These are phyloP conservation scores for Dendrobium chrysotoxum DNA, from an alignment of 106 monocot genomes.

Conservation along the genomic window DNA sequence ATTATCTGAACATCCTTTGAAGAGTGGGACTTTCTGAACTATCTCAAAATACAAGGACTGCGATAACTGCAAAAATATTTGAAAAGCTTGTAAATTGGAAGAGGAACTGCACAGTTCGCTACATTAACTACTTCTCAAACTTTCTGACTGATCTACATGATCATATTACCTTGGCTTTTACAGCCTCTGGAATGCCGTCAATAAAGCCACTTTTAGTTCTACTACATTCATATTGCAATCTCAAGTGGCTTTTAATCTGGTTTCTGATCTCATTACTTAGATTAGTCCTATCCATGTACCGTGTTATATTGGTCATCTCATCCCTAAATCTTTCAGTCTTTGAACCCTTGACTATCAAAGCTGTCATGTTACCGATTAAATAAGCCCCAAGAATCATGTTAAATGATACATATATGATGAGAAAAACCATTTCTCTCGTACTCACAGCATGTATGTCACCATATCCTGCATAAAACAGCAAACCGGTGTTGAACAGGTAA, in stretches of 20 bases:
- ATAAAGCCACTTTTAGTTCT: conserved; percentile 31
- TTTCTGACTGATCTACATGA: background rate
- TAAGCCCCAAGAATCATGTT: conserved; percentile 62
- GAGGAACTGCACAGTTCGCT: background rate
- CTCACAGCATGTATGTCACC: conserved; percentile 79
- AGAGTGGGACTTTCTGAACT: conserved; percentile 45
- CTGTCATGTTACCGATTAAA: conserved; percentile 79
- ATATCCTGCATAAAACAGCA: conserved; percentile 30
- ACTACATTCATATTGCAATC: conserved; percentile 60
- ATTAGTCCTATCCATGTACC: conserved; percentile 65
- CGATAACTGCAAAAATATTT: conserved; percentile 35
- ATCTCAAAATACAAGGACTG: conserved; percentile 49
- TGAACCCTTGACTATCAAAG: conserved; percentile 72
- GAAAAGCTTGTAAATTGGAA: background rate
- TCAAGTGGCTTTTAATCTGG: conserved; percentile 50
- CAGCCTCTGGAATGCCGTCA: conserved; percentile 55
- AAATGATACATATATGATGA: conserved; percentile 58
- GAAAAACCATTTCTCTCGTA: conserved; percentile 65
- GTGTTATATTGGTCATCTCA: conserved; percentile 61
- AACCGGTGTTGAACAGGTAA: background rate
- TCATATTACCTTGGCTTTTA: conserved; percentile 50
- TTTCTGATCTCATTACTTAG: conserved; percentile 53
- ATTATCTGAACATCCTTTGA: conserved; percentile 68
- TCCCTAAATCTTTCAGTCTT: conserved; percentile 69
- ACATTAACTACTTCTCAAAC: background rate